Conservation (phyloP, 768 basidiomycete species). For the Lanmaoa rubissima region DNA sequence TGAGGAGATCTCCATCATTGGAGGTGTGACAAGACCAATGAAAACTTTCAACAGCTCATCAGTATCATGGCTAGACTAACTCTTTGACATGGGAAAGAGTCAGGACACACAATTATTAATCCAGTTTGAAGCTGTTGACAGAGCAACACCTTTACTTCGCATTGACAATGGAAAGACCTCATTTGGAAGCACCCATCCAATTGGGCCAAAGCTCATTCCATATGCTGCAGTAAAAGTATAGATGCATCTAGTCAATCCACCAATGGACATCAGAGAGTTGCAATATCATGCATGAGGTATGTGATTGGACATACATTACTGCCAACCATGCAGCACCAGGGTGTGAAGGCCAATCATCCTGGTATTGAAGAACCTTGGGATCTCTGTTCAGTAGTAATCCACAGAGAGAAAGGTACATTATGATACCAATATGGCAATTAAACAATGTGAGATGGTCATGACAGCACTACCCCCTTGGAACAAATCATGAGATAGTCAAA, state of each 20-base stretch:
- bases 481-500: neutral
- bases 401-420: neutral
- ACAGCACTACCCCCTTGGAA: constrained; percentile 50
- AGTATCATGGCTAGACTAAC: neutral
- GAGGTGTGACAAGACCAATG: constrained; percentile 71
- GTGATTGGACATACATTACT: constrained; percentile 49
- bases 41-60: constrained; percentile 46
- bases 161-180: constrained; percentile 81
- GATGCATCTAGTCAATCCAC: constrained; percentile 44
- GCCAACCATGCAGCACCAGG: constrained; percentile 61
- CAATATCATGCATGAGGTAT: neutral
- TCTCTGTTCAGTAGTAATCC: neutral
- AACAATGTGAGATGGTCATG: constrained; percentile 65
- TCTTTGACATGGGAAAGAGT: neutral
- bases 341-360: constrained; percentile 58
- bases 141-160: constrained; percentile 77
- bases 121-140: constrained; percentile 88
- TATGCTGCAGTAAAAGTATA: constrained; percentile 78
- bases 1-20: constrained; percentile 59
- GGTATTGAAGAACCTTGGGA: constrained; percentile 46
- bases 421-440: constrained; percentile 62
- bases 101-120: constrained; percentile 64
- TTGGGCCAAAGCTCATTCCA: constrained; percentile 74
- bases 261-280: neutral
- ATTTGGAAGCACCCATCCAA: constrained; percentile 81